phyloP scores from a whole-genome alignment of 2,329 filamentous ascomycete genomes.

The Penicillium sp. region DNA sequence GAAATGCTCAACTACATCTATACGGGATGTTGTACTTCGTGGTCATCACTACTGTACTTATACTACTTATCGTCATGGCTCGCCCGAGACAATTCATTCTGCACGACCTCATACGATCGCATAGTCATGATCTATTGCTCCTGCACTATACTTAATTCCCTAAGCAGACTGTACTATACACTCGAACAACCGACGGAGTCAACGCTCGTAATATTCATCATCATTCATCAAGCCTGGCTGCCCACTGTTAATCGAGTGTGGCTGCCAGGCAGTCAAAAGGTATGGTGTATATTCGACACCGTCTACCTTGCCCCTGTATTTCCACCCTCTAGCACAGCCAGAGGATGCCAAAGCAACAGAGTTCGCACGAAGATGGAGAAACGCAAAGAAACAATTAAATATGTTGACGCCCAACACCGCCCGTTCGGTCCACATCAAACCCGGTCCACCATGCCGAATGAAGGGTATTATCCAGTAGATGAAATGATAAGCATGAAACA shows the following conservation, averaged over 20 bases:
- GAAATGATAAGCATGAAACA: constrained; percentile 5
- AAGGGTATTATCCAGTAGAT: constrained; percentile 26
- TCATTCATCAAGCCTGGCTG: constrained; percentile 1
- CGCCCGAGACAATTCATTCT: neutral
- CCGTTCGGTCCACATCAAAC: constrained; percentile 3
- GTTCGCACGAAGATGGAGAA: neutral
- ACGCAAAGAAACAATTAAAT: neutral
- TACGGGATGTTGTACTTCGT: no score
- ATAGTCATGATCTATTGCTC: neutral
- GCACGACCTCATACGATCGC: neutral
- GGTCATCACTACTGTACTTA: no score
- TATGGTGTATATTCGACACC: neutral
- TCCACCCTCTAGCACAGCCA: neutral
- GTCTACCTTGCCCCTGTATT: neutral
- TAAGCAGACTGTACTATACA: neutral
- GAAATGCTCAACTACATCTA: no score
- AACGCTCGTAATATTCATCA: constrained; percentile 2
- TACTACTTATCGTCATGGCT: no score
- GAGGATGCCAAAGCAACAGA: neutral
- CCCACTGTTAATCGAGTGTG: neutral
- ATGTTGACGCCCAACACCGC: constrained; percentile 10
- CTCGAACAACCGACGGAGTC: neutral
- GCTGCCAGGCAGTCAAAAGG: neutral
- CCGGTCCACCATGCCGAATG: constrained; percentile 16
- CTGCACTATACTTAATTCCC: neutral